Evolutionary conservation across 352 stramenopile species (phyloP), one percentile per base, ranked within the genome.

Genomic region (Poterioochromonas sp.): DNA sequence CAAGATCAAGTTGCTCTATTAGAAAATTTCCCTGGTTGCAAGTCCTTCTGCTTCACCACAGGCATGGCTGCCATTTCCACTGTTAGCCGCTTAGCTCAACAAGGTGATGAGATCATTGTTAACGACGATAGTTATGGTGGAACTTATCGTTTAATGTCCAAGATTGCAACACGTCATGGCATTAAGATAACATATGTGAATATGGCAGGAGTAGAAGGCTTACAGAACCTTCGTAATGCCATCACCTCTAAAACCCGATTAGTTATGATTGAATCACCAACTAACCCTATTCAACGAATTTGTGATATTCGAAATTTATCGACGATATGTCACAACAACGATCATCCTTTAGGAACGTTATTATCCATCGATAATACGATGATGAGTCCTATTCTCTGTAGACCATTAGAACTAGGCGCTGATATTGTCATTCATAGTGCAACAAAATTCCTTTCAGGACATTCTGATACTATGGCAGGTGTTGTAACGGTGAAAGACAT

Each of bases 391-490:
- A 94, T 95, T 69, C 86, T 97, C 65, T 92, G 97, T 83, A 95
- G 96, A 79, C 94, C 94, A 35, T 80, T 98, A 15, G 80, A 86
- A 44, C 86, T 97, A 2, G 94, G 94, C 32, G 93, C 94, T 11
- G 96, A 99, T 85, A 88, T 97, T 37, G 92, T 97, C 29, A 87
- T 98, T 69, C 94, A 98, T 85, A 96, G 89, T 68, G 93, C 88
- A 37, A 99, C 96, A 68, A 99, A 99, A 85, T 99, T 97, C 81
- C 87, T 99, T 68, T 94, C 88, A 77, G 95, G 95, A 70, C 96
- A 99, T 86, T 95, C 90, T 49, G 94, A 98, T 86, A 95, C 94
- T 39, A 90, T 98, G 82, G 89, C 93, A 11, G 96, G 95, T 20
- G 88, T 97, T 44, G 86, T 98, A 41, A 95, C 91, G 58, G 84